Base-by-base conservation (phyloP, 106 monocot genomes). In the Ottelia alismoides region DNA sequence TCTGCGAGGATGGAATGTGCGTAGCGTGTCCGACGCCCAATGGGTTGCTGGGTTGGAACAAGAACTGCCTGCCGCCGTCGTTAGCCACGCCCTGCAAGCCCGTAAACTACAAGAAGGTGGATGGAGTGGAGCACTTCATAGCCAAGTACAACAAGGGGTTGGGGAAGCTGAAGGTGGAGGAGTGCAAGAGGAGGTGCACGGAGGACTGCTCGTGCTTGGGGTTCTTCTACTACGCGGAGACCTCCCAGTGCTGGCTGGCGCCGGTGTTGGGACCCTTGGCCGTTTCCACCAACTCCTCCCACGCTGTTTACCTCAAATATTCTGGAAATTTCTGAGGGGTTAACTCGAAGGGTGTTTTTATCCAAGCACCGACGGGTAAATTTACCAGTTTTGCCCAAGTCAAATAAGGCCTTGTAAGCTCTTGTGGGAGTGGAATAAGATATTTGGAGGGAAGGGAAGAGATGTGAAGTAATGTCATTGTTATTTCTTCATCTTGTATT, bases 1-100 rank as follows among this genome's bases (percentile, higher is more conserved):
- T 73, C 18, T 77, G 74, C 52, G 30, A 70, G 47, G 51, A 59
- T 19, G 73, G 72, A 28, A 77, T 73, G 73, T 82, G 82, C 27
- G 77, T 82, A 11, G 68, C 63, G 0, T 75, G 75, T 47, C 75
- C 75, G 2, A 58, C 69, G 20, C 50, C 35, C 6, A 20, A 11
- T 20, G 75, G 75, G 25, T 20, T 69, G 1, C 12, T 64, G 30
- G 63, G 63, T 0, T 75, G 75, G 75, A 75, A 61, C 51, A 69
- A 30, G n/a, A 28, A 3, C 1, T 49, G 69, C 23, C 51, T 53
- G 43, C 52, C 59, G 19, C 74, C 63, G 30, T 23, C 21, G 44
- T n/a, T 26, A 20, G 31, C 9, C 19, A 16, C 29, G 1, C 51
- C 56, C 2, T 22, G 26, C 12, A 20, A 1, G 22, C 53, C 30